Base-by-base conservation (phyloP, 2,329 filamentous ascomycete genomes). In the Verticillium tricorpus region DNA sequence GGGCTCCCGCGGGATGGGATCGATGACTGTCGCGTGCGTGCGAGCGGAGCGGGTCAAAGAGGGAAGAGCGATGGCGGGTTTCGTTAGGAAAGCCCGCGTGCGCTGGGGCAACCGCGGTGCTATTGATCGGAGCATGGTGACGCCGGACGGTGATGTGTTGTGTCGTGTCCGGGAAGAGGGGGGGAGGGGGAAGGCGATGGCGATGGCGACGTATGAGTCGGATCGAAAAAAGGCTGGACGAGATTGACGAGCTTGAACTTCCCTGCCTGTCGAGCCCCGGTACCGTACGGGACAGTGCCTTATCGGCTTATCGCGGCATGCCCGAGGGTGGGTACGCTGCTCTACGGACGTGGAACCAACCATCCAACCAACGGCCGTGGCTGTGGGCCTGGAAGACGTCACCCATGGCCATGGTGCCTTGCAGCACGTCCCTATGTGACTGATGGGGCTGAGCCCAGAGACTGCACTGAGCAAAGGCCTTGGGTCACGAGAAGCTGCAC, bases 1-100 rank as follows among this genome's bases (percentile, higher is more conserved):
- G 15, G 92, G 92, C 72, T 98, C 93, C 32, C 63, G 65, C 3
- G 64, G 64, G 32, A 66, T 66, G n/a, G 61, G 57, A 15, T 66
- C 64, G 57, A 66, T 62, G 34, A 60, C 40, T 25, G 64, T 66
- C 31, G 64, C 62, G 52, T 60, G 64, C 0, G 56, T 39, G 17
- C 39, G 59, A 60, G 58, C 60, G 59, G 25, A 61, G 22, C 14
- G 56, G 32, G 19, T 57, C 54, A n/a, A 52, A 39, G 14, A 65
- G 55, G 40, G 57, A n/a, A 59, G 19, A 17, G 55, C 56, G 59
- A n/a, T 57, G 14, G 34, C 52, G 25, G 54, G 28, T 56, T 56
- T 31, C 1, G 54, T 32, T 14, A 56, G 14, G 54, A n/a, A 25
- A 19, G 54, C 25, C 17, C 54, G 54, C 25, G 54, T 56, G 25